Base-by-base conservation (phyloP, 2,329 filamentous ascomycete species). In the Sporothrix variecibatus region DNA sequence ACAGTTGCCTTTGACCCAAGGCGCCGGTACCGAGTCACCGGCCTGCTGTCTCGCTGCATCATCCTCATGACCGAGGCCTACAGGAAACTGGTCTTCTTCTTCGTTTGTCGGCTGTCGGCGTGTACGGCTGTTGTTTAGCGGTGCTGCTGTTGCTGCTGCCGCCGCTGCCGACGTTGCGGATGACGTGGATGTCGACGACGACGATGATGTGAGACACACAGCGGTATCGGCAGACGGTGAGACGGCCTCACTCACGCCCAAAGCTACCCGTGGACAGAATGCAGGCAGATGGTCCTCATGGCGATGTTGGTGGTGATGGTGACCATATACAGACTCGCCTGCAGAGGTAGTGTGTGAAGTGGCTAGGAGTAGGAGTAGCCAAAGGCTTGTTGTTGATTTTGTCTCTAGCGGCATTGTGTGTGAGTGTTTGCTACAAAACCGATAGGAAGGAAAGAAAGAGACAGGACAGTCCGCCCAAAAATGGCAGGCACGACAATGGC, bases 1-100 rank as follows among this genome's bases (percentile, higher is more conserved):
- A 43, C 58, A 72, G 26, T 26, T 64, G 6, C 70, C 70, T 26
- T 65, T 49, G 56, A 51, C 17, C 56, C 70, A 65, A 28, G 40
- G 26, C 56, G 11, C 60, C 20, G 56, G 64, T 31, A 67, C n/a
- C 26, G 40, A 49, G 23, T 15, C 23, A 49, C 7, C 40, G 40
- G 64, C 11, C 15, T 67, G 40, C 15, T 67, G 40, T 67, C 60
- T 64, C 20, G 40, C 23, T 15, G 40, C n/a, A 49, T 49, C 40
- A 12, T n/a, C 40, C 7, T 49, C 40, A 20, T 49, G 38, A 4
- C 40, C 40, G 64, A 67, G 64, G 6, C 40, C 64, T 28, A n/a
- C 64, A 67, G 62, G 34, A 23, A 23, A 12, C n/a, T 26, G 60
- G 20, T 43, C 7, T 2, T 53, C 26, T 1, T 51, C 40, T 31